Evolutionary conservation across 495 filamentous ascomycete species (phyloP).

Genomic region (Cercophora newfieldiana): DNA sequence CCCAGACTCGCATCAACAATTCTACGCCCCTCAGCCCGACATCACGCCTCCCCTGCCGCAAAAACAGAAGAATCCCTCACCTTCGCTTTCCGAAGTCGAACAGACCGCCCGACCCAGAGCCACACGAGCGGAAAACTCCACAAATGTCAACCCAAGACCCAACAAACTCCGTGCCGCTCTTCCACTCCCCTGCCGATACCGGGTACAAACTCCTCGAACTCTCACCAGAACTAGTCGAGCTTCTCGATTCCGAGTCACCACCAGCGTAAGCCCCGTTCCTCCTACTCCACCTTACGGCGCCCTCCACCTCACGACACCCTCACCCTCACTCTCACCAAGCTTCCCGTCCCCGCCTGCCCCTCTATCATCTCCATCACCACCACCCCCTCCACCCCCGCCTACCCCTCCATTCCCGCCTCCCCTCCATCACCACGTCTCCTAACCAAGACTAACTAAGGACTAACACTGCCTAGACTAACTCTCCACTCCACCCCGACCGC

Average conservation of each 20-base stretch:
- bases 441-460: neutral
- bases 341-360: too few relatives aligned
- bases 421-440: too few relatives aligned
- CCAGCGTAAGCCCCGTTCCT: slow-evolving; percentile 52
- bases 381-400: neutral
- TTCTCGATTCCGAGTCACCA: slow-evolving; percentile 61
- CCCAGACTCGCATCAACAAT: neutral
- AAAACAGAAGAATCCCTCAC: too few relatives aligned
- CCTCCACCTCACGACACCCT: too few relatives aligned
- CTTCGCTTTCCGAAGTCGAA: too few relatives aligned
- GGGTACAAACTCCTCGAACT: slow-evolving; percentile 81
- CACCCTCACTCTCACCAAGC: too few relatives aligned
- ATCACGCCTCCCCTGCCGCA: neutral
- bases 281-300: neutral
- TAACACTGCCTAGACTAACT: slow-evolving; percentile 52
- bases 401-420: too few relatives aligned
- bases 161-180: slow-evolving; percentile 57
- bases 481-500: slow-evolving; percentile 65
- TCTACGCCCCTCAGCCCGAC: neutral
- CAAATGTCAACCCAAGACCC: slow-evolving; percentile 9
- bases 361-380: too few relatives aligned
- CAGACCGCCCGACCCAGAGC: neutral
- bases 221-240: slow-evolving; percentile 66
- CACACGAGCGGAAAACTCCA: too few relatives aligned
- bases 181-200: slow-evolving; percentile 58